A percentile compares a stretch with the other conserved stretches of the same genome.
Conservation (phyloP, 2,329 filamentous ascomycete genomes). For the Alternaria ethzedia region DNA sequence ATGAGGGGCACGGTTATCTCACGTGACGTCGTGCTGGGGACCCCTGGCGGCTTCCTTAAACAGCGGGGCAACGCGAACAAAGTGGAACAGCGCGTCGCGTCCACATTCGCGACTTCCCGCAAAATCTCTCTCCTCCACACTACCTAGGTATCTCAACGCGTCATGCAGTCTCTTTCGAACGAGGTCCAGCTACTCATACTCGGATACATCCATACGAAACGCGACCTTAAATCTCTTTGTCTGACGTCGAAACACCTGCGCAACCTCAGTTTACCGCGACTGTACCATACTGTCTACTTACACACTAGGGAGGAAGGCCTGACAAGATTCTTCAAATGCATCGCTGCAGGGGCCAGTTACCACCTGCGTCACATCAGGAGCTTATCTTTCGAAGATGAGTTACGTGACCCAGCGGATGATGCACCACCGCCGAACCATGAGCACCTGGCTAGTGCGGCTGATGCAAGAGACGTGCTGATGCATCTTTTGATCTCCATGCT, state of each 20-base stretch:
- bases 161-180: background rate
- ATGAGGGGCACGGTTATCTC: background rate
- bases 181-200: slow-evolving; percentile 1
- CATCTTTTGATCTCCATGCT: background rate
- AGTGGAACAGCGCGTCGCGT: too few species aligned
- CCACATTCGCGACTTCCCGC: background rate
- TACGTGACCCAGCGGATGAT: background rate
- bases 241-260: background rate
- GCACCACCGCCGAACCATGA: background rate
- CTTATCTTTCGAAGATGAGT: slow-evolving; percentile 2
- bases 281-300: background rate
- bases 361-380: slow-evolving; percentile 1
- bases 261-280: background rate
- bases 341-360: background rate
- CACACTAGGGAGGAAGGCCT: background rate
- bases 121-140: background rate
- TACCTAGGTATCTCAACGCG: background rate
- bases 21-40: background rate
- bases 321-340: background rate
- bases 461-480: background rate
- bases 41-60: background rate
- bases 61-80: background rate
- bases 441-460: background rate
- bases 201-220: background rate
- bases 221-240: slow-evolving; percentile 2